Evolutionary conservation across 257 asterid genomes (phyloP).

Genomic region (Lavandula angustifolia): DNA sequence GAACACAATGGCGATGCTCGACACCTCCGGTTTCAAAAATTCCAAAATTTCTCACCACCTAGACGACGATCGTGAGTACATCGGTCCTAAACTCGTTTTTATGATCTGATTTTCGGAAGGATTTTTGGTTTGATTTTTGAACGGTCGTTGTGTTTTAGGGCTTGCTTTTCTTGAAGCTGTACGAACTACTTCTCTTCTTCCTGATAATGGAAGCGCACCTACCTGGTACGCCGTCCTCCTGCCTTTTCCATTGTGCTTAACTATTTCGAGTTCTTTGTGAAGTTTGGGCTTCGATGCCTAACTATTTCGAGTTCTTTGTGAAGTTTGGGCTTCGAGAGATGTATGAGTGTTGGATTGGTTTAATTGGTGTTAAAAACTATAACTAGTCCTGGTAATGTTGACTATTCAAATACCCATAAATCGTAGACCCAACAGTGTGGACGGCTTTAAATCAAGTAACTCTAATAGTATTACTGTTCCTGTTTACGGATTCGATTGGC

Average conservation of each 20-base stretch:
- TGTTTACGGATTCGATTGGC: not conserved
- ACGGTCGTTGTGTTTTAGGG: constrained; percentile 41
- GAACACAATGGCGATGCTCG: constrained; percentile 85
- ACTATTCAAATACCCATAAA: not conserved
- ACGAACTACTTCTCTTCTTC: constrained; percentile 72
- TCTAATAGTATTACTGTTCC: not conserved
- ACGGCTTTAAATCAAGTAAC: constrained; percentile 1
- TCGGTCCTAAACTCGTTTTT: not conserved
- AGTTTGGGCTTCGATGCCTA: not conserved
- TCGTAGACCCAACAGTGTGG: not conserved
- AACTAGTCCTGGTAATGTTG: no score
- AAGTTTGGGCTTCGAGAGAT: not conserved
- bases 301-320: not conserved
- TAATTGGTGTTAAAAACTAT: no score
- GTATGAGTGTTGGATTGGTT: no score
- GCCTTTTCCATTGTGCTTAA: not conserved
- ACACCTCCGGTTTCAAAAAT: constrained; percentile 60
- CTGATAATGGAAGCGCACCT: constrained; percentile 63
- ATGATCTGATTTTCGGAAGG: not conserved
- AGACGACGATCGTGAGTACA: constrained; percentile 63
- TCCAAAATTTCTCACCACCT: constrained; percentile 65
- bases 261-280: not conserved
- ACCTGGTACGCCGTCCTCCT: constrained; percentile 47
- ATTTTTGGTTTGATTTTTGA: not conserved
- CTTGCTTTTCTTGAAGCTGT: constrained; percentile 88